Conservation (phyloP, 2,329 filamentous ascomycete species). For the Septoria linicola region DNA sequence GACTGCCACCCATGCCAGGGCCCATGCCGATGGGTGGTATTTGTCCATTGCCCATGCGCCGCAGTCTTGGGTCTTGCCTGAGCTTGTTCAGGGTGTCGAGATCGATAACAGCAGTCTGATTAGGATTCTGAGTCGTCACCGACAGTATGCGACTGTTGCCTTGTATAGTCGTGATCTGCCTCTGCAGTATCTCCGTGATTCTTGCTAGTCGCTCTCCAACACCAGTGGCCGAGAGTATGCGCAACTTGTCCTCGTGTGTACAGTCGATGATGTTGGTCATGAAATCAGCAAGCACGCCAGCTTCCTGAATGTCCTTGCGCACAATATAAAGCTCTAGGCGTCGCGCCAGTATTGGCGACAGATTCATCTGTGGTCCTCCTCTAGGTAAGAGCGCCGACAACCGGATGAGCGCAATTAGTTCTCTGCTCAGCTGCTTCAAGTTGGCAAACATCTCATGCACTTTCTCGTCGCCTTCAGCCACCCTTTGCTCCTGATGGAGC, state of each 20-base stretch:
- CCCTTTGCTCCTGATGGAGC: constrained; percentile 62
- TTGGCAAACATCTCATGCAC: constrained; percentile 71
- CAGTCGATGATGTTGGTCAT: constrained; percentile 92
- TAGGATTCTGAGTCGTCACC: constrained; percentile 57
- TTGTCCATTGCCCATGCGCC: constrained; percentile 38
- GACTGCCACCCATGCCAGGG: constrained; percentile 39
- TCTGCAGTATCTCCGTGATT: constrained; percentile 78
- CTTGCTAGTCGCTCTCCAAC: constrained; percentile 74
- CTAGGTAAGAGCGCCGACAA: constrained; percentile 81
- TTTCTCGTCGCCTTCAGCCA: constrained; percentile 52
- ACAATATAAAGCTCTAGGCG: constrained; percentile 85
- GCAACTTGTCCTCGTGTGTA: constrained; percentile 85
- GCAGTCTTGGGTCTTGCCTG: constrained; percentile 44
- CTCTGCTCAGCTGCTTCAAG: constrained; percentile 79
- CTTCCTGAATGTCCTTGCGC: constrained; percentile 76
- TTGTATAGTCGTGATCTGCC: constrained; percentile 80
- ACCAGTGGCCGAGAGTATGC: constrained; percentile 77
- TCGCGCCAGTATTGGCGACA: constrained; percentile 82
- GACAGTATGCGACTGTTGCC: constrained; percentile 83
- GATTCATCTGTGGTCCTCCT: constrained; percentile 59
- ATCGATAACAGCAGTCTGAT: constrained; percentile 41
- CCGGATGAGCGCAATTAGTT: constrained; percentile 79
- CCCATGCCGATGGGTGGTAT: constrained; percentile 34
- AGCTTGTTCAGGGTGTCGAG: constrained; percentile 46
- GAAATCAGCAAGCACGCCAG: constrained; percentile 86